Evolutionary conservation across 2,329 filamentous ascomycete species (phyloP).

Genomic region (Alternaria arborescens): DNA sequence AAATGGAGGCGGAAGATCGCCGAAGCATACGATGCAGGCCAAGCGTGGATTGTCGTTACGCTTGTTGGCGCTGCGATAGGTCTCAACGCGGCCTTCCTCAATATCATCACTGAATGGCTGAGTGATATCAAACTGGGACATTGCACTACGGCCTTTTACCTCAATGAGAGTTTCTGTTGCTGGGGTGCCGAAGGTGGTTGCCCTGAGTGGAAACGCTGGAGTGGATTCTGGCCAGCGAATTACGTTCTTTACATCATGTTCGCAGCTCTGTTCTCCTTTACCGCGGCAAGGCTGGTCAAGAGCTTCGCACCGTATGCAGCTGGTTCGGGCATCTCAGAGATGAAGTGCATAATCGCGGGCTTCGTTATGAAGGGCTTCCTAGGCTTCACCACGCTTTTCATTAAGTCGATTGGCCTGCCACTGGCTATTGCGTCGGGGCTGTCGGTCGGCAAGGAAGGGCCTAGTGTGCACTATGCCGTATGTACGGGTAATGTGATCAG

Average conservation of each 20-base stretch:
- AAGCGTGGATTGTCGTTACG: slow-evolving; percentile 97
- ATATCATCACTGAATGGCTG: slow-evolving; percentile 96
- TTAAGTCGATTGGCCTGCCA: slow-evolving; percentile 91
- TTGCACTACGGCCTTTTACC: slow-evolving; percentile 93
- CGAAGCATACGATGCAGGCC: slow-evolving; percentile 93
- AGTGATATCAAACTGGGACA: slow-evolving; percentile 96
- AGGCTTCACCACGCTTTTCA: slow-evolving; percentile 87
- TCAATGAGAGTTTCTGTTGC: slow-evolving; percentile 97
- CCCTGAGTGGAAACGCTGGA: slow-evolving; percentile 89
- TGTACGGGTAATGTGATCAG: slow-evolving; percentile 98
- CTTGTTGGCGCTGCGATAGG: slow-evolving; percentile 93
- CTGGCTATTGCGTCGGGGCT: slow-evolving; percentile 92
- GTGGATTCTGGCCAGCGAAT: slow-evolving; percentile 77
- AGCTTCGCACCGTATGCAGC: slow-evolving; percentile 95
- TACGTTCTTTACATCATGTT: slow-evolving; percentile 90
- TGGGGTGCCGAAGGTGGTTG: slow-evolving; percentile 95
- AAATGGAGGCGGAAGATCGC: slow-evolving; percentile 79
- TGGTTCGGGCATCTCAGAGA: slow-evolving; percentile 96
- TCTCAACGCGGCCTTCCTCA: slow-evolving; percentile 89
- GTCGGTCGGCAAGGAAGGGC: slow-evolving; percentile 95
- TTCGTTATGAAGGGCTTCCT: slow-evolving; percentile 99
- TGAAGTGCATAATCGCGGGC: slow-evolving; percentile 98
- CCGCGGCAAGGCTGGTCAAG: slow-evolving; percentile 84
- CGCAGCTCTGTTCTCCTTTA: slow-evolving; percentile 82
- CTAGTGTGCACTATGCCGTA: slow-evolving; percentile 98